A percentile compares a stretch with the other conserved stretches of the same genome.
These are phyloP conservation scores for Ogataea pilisensis DNA, from an alignment of 805 yeast species.

Conservation along the genomic window DNA sequence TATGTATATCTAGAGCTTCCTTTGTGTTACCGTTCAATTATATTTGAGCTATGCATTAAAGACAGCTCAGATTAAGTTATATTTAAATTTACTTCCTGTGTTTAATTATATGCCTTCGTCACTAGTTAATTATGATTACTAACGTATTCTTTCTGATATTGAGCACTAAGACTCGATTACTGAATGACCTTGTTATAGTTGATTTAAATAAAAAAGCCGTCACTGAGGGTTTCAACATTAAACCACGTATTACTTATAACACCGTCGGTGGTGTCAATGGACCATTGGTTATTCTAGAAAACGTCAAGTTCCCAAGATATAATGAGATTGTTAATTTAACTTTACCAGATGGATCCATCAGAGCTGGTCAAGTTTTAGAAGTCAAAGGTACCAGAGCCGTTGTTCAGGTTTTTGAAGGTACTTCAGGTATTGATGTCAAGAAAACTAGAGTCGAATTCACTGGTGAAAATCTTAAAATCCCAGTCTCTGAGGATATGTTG, in stretches of 20 bases:
- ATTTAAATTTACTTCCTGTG: too few relatives aligned
- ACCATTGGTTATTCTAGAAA: slow-evolving; percentile 87
- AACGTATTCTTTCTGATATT: too few relatives aligned
- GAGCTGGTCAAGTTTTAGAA: slow-evolving; percentile 98
- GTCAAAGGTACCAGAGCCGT: slow-evolving; percentile 96
- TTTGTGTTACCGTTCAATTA: too few relatives aligned
- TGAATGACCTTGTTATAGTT: too few relatives aligned
- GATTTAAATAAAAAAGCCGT: slow-evolving; percentile 91
- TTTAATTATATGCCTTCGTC: too few relatives aligned
- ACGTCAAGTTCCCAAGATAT: slow-evolving; percentile 83
- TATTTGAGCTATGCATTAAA: too few relatives aligned
- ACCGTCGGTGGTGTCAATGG: slow-evolving; percentile 99
- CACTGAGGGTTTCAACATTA: slow-evolving; percentile 83
- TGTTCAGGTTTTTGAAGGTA: slow-evolving; percentile 99
- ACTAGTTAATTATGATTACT: too few relatives aligned
- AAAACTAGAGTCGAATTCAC: slow-evolving; percentile 97
- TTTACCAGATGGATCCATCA: slow-evolving; percentile 87
- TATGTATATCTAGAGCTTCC: too few relatives aligned
- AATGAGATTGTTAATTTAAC: slow-evolving; percentile 97
- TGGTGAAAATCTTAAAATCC: slow-evolving; percentile 86
- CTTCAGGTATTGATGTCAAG: slow-evolving; percentile 97
- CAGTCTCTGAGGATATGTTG: slow-evolving; percentile 94
- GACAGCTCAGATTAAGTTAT: too few relatives aligned
- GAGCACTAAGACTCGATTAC: too few relatives aligned
- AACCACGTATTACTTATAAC: slow-evolving; percentile 89